Percentiles rank a stretch among this genome's conserved stretches.
Conservation (phyloP, 257 asterid genomes). For the Fraxinus pennsylvanica region DNA sequence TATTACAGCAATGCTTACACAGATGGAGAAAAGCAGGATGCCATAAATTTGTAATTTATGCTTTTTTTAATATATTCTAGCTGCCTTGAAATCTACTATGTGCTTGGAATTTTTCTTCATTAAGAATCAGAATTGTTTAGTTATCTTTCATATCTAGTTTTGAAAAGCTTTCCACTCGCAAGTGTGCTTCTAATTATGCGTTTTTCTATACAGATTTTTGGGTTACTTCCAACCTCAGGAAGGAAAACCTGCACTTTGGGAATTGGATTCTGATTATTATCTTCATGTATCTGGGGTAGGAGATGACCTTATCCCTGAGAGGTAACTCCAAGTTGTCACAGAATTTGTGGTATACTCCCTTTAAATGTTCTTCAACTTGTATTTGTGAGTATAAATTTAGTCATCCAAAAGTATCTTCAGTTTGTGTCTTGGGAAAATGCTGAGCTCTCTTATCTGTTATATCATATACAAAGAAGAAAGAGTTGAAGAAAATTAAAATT, state of each 20-base stretch:
- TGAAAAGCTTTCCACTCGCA: not conserved
- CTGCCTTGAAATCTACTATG: conserved; percentile 19
- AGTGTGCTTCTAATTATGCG: conserved; percentile 27
- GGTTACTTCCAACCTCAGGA: conserved; percentile 98
- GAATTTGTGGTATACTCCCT: conserved; percentile 11
- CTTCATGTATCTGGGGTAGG: conserved; percentile 96
- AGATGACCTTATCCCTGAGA: conserved; percentile 78
- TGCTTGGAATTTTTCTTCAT: conserved; percentile 19
- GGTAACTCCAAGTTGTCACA: conserved; percentile 38
- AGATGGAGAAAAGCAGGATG: conserved; percentile 99
- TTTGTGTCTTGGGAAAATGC: not conserved
- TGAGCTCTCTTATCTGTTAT: not conserved
- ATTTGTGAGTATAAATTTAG: not conserved
- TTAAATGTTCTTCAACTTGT: not conserved
- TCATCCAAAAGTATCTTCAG: not conserved
- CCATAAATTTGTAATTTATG: conserved; percentile 79
- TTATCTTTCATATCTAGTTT: conserved; percentile 12
- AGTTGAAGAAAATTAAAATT: not conserved
- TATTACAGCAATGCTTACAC: conserved; percentile 97
- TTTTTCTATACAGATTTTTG: conserved; percentile 69
- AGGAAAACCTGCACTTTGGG: conserved; percentile 98
- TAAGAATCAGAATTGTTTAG: conserved; percentile 10
- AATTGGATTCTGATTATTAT: conserved; percentile 97
- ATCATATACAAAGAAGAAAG: not conserved
- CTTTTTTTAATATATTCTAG: conserved; percentile 23